phyloP scores from a whole-genome alignment of 2,329 filamentous ascomycete species.

The Rhinocladiella mackenziei region DNA sequence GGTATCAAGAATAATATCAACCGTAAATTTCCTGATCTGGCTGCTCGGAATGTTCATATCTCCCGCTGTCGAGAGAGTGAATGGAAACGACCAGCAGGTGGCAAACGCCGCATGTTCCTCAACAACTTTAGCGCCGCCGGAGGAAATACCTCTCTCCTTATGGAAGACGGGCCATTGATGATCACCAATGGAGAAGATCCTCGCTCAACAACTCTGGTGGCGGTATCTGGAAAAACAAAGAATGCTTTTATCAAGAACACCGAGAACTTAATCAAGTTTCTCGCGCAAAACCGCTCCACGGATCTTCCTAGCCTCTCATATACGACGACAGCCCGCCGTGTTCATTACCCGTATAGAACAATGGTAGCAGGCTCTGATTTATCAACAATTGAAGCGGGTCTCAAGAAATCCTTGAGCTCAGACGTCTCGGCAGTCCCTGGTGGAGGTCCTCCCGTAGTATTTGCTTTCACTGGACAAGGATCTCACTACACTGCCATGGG shows the following conservation, averaged over 20 bases:
- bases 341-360: constrained; percentile 48
- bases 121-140: constrained; percentile 71
- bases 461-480: too few species aligned
- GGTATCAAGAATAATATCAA: constrained; percentile 58
- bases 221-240: constrained; percentile 52
- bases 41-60: constrained; percentile 43
- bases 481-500: too few species aligned
- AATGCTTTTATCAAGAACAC: constrained; percentile 49
- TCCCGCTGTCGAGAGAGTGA: constrained; percentile 45
- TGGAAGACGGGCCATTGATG: constrained; percentile 36
- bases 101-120: constrained; percentile 45
- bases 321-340: constrained; percentile 60
- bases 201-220: constrained; percentile 52
- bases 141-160: constrained; percentile 58
- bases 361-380: constrained; percentile 30
- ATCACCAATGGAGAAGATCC: constrained; percentile 42
- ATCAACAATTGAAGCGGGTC: constrained; percentile 20
- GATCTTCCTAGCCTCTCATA: constrained; percentile 56
- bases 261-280: constrained; percentile 49
- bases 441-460: too few species aligned
- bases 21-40: constrained; percentile 41
- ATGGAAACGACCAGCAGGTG: constrained; percentile 35
- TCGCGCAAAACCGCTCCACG: constrained; percentile 47
- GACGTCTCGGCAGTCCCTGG: too few species aligned
- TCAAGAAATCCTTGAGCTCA: constrained; percentile 27